Base-by-base conservation (phyloP, 306 rosid genomes). In the Cicer chorassanicum region DNA sequence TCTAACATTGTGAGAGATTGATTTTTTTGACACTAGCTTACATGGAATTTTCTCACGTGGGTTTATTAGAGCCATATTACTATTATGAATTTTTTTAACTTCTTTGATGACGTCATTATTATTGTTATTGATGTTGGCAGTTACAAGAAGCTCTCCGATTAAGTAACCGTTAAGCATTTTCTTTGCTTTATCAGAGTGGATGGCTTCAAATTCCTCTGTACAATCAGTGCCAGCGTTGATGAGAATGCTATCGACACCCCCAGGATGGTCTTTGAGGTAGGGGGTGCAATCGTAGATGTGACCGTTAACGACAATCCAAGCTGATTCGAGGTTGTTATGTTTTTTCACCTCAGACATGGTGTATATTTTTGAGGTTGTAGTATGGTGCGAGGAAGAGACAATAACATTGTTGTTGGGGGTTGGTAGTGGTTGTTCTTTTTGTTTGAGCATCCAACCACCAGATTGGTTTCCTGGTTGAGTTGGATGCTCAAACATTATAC, bases 361-460 rank as follows among this genome's bases (percentile, higher is more conserved):
- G 82, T 36, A 88, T 1, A 60, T 77, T 49, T 84, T 87, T 12
- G 85, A 5, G 68, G 5, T 65, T 11, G 84, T 0, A 2, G 88
- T 89, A 6, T 10, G 53, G 77, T 86, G 86, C 1, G 96, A 41
- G 2, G 97, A 54, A 36, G 97, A 93, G 6, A 84, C 76, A 6
- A 84, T 73, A 41, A 87, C 86, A 77, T 91, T 88, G 69, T 89
- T 88, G 67, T 88, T 91, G 6, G 84, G 69, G 2, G 82, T 68
- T 14, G 13, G 73, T 54, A 5, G 1, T 29, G 1, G 88, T 0
- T 86, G 71, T 49, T 76, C 77, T 19, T 76, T 87, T 38, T 91
- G 89, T 69, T 81, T 85, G 4, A 88, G 85, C 97, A 93, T 91
- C 98, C 98, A 93, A 6, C 98, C 97, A 0, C 97, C 98, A 1